A percentile compares a stretch with the other conserved stretches of the same genome.
Evolutionary conservation across 192 early-diverging fungal species (phyloP).

Genomic region (Linnemannia hyalina): DNA sequence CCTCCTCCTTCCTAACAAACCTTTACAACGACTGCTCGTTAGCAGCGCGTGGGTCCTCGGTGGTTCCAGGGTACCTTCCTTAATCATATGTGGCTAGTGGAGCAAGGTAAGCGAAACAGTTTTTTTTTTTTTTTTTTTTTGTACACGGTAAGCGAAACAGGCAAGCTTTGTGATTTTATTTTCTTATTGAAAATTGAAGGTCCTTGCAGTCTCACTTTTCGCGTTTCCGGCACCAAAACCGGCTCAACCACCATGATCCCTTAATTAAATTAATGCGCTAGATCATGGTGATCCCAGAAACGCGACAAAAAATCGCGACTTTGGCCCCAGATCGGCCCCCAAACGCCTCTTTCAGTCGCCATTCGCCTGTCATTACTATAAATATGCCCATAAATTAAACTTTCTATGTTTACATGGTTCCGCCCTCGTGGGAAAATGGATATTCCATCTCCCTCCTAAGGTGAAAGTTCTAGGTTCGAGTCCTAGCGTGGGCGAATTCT

Average conservation of each 20-base stretch:
- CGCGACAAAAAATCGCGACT: background rate
- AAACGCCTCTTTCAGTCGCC: background rate
- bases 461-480: slow-evolving; percentile 74
- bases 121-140: no score
- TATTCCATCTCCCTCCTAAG: slow-evolving; percentile 76
- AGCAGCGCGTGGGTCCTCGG: no score
- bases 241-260: background rate
- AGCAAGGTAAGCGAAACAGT: no score
- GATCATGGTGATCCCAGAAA: no score
- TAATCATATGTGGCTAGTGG: no score
- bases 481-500: slow-evolving; percentile 66
- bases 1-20: background rate
- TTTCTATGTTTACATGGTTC: background rate
- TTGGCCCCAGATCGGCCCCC: background rate
- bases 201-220: background rate
- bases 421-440: slow-evolving; percentile 72
- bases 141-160: no score
- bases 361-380: background rate
- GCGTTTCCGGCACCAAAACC: background rate
- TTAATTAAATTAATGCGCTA: background rate
- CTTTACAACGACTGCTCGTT: background rate
- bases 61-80: no score
- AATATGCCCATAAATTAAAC: background rate
- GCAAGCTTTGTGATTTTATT: no score
- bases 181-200: no score